Base-by-base conservation (phyloP, 225 moss, liverwort and hornwort genomes). In the Climacium dendroides region DNA sequence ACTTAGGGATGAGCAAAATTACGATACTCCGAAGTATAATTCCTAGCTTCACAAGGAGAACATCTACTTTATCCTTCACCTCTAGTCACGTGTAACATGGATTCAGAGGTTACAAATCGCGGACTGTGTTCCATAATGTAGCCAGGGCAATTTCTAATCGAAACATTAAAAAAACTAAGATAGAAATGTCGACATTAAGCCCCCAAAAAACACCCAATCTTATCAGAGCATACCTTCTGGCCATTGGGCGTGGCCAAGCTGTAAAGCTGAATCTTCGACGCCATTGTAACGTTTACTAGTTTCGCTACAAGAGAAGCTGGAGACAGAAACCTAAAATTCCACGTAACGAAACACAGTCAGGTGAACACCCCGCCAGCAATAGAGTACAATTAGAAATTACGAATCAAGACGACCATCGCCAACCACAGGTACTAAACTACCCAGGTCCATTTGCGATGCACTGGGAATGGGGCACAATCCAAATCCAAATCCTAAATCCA, bases 241-340 rank as follows among this genome's bases (percentile, higher is more conserved):
- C 94, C 94, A 85, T 94, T 94, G n/a, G 94, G 86, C 34, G 93
- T 90, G 69, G 93, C 91, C 87, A 94, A 78, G 85, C 94, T 88
- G 64, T 90, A 94, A 9, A 90, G 89, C 89, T 94, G 93, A 75
- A 94, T 93, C 87, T 91, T 94, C 17, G 90, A 35, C 82, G 87
- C 89, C 94, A 94, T 93, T 34, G 71, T 57, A 72, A 15, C 52
- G 59, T 77, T 80, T 78, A 50, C 57, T 3, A 74, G 20, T 34
- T 59, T 50, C 26, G 47, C 48, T 12, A 19, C 72, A 34, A 64
- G 20, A 30, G 61, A 71, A 60, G 7, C 77, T 64, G 48, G 50
- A 47, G 18, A 63, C 32, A 29, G 9, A 71, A 85, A 24, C 63
- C 81, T 81, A 55, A n/a, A 81, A 37, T 37, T 47, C 26, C 55